A percentile compares a stretch with the other conserved stretches of the same genome.
Conservation (phyloP, 352 stramenopile species). For the Globisporangium viniferum region DNA sequence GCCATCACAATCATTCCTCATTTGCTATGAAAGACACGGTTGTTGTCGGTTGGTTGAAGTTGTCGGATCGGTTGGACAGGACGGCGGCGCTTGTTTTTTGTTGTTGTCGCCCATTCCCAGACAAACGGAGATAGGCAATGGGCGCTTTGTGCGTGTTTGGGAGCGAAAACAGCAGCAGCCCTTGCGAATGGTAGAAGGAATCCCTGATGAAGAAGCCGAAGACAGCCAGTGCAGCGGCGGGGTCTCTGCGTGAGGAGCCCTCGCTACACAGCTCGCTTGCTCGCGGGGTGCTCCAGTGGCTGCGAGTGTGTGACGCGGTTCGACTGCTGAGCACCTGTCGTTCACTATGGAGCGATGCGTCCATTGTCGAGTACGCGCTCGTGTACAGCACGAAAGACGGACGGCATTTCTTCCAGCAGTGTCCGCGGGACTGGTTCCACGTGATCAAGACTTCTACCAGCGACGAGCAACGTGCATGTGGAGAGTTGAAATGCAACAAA, state of each 20-base stretch:
- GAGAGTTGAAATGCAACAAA: neutral
- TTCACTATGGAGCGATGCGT: neutral
- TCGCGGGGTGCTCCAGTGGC: conserved; percentile 3
- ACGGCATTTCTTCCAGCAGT: conserved; percentile 12
- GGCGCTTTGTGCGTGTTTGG: neutral
- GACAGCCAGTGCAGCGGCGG: neutral
- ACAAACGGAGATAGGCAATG: neutral
- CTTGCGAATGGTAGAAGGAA: neutral
- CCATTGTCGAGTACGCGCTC: neutral
- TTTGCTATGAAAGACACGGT: neutral
- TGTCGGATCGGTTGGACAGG: neutral
- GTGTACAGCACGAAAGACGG: conserved; percentile 5
- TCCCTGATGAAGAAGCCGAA: conserved; percentile 2
- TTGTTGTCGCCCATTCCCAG: neutral
- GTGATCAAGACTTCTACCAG: neutral
- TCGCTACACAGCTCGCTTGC: neutral
- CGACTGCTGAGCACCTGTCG: neutral
- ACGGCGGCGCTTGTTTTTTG: neutral
- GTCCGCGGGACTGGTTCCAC: conserved; percentile 12
- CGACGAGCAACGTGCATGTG: neutral
- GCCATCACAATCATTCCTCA: neutral
- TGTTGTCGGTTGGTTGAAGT: neutral
- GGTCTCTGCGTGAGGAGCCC: neutral
- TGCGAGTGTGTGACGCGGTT: conserved; percentile 4
- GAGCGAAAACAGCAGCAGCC: neutral